Percentiles rank a stretch among this genome's conserved stretches.
Evolutionary conservation across 371 early-diverging fungal species (phyloP).

Genomic region (Lichtheimia hyalospora): DNA sequence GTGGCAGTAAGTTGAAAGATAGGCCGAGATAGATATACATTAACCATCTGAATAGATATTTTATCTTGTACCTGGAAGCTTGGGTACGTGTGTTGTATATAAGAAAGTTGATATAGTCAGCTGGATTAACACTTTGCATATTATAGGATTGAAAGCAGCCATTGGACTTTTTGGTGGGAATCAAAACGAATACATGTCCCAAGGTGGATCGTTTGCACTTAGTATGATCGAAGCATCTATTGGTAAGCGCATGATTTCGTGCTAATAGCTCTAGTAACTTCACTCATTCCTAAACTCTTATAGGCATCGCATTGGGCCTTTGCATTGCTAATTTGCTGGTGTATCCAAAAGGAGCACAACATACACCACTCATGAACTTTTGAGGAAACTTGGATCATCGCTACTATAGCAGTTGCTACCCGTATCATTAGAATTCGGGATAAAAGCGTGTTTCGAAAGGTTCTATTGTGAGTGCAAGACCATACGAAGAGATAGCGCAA

Average conservation of each 20-base stretch:
- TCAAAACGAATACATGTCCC: constrained; percentile 30
- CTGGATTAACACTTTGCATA: not conserved
- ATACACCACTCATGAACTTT: constrained; percentile 60
- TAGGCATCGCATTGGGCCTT: constrained; percentile 58
- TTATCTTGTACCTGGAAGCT: constrained; percentile 60
- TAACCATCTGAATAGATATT: constrained; percentile 21
- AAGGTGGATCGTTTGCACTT: constrained; percentile 46
- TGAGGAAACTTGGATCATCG: constrained; percentile 13
- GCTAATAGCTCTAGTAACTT: not conserved
- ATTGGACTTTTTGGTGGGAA: constrained; percentile 39
- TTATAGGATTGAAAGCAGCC: constrained; percentile 41
- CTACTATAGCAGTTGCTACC: too few species aligned
- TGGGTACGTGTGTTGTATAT: constrained; percentile 26
- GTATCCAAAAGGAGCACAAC: constrained; percentile 56
- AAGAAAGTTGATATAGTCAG: not conserved
- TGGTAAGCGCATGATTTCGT: constrained; percentile 9
- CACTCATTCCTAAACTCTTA: too few species aligned
- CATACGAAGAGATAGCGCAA: too few species aligned
- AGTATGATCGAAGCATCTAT: constrained; percentile 42
- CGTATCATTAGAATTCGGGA: too few species aligned
- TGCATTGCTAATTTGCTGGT: constrained; percentile 56
- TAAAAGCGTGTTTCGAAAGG: too few species aligned
- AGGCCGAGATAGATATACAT: not conserved
- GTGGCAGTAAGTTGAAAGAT: constrained; percentile 34
- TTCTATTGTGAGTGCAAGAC: too few species aligned